These are phyloP conservation scores for Senecio squalidus DNA, from an alignment of 140 eudicot species.

Conservation along the genomic window DNA sequence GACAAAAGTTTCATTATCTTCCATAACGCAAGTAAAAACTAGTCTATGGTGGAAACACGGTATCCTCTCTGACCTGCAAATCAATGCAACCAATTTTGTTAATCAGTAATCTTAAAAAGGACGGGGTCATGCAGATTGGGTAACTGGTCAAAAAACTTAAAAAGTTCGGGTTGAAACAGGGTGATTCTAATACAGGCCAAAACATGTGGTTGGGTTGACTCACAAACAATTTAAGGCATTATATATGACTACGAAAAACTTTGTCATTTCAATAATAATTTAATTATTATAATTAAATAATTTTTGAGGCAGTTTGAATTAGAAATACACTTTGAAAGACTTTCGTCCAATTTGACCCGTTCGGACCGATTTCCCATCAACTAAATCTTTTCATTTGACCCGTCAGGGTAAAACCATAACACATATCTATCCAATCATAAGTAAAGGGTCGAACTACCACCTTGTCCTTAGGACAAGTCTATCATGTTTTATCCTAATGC, in stretches of 20 bases:
- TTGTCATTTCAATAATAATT: too few species aligned
- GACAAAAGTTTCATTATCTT: constrained; percentile 1
- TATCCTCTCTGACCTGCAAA: constrained; percentile 10
- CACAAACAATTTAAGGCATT: too few species aligned
- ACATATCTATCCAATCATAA: neutral
- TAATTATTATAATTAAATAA: too few species aligned
- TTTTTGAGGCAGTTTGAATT: too few species aligned
- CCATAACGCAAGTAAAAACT: constrained; percentile 6
- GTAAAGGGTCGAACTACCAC: neutral
- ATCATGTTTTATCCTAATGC: neutral
- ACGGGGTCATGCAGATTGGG: neutral
- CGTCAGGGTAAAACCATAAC: neutral
- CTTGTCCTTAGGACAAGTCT: neutral
- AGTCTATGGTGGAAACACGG: neutral
- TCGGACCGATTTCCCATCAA: too few species aligned
- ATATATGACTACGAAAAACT: too few species aligned
- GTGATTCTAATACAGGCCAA: too few species aligned
- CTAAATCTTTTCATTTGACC: too few species aligned
- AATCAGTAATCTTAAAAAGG: constrained; percentile 2
- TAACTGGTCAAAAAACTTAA: neutral
- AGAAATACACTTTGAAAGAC: too few species aligned
- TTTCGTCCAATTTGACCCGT: too few species aligned
- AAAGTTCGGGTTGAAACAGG: too few species aligned
- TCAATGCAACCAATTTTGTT: constrained; percentile 7
- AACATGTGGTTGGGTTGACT: too few species aligned